phyloP scores from a whole-genome alignment of 345 rosid genomes.

The Reutealis trisperma region DNA sequence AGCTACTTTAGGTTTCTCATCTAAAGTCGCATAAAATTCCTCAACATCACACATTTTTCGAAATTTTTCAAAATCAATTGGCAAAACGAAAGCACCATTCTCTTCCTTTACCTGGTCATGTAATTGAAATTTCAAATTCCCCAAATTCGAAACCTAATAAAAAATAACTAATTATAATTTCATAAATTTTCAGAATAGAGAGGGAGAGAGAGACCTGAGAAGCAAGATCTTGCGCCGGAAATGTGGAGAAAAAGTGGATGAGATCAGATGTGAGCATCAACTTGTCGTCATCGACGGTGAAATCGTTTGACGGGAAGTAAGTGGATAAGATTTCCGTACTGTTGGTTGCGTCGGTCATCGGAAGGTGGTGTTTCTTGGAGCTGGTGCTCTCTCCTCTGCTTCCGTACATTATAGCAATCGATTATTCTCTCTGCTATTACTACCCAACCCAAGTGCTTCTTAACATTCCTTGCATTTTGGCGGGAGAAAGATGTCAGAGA shows the following conservation, averaged over 20 bases:
- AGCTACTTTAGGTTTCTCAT: slow-evolving; percentile 73
- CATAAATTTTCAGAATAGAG: background rate
- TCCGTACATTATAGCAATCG: slow-evolving; percentile 38
- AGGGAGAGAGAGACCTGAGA: slow-evolving; percentile 53
- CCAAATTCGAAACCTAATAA: background rate
- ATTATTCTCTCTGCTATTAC: background rate
- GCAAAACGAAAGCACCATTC: slow-evolving; percentile 49
- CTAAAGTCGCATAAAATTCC: slow-evolving; percentile 58
- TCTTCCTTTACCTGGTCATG: slow-evolving; percentile 63
- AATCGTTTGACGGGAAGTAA: slow-evolving; percentile 64
- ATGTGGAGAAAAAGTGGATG: slow-evolving; percentile 59
- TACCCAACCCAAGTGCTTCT: background rate
- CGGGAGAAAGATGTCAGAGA: background rate
- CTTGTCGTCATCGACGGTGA: slow-evolving; percentile 50
- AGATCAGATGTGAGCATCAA: slow-evolving; percentile 58
- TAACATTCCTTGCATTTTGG: slow-evolving; percentile 25
- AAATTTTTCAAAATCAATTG: slow-evolving; percentile 72
- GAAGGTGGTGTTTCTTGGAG: slow-evolving; percentile 17
- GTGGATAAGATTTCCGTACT: slow-evolving; percentile 44
- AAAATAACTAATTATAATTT: too few species aligned
- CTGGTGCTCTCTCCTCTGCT: slow-evolving; percentile 26
- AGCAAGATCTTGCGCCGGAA: slow-evolving; percentile 51
- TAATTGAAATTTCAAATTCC: background rate
- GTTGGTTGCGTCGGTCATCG: slow-evolving; percentile 24
- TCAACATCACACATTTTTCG: slow-evolving; percentile 51